Conservation (phyloP, 1,139 yeast species). For the Yamadazyma atlantica region DNA sequence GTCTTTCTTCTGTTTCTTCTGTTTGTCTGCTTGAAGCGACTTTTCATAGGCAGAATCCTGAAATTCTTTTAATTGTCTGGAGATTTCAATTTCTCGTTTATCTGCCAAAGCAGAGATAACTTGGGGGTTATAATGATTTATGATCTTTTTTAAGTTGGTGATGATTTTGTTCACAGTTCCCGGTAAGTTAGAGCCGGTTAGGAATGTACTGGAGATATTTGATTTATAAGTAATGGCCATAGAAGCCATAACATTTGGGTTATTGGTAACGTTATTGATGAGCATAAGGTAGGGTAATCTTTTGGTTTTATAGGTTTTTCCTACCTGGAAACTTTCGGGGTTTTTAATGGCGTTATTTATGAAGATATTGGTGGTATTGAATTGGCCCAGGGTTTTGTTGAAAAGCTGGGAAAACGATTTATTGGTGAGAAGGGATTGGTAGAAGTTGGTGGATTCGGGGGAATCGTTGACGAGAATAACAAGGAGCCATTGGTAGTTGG, state of each 20-base stretch:
- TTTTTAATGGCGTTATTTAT: constrained; percentile 35
- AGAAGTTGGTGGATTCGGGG: constrained; percentile 23
- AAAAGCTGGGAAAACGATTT: constrained; percentile 31
- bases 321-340: constrained; percentile 56
- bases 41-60: constrained; percentile 58
- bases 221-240: constrained; percentile 53
- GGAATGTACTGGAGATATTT: constrained; percentile 26
- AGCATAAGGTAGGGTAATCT: constrained; percentile 47
- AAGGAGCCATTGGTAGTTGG: constrained; percentile 45
- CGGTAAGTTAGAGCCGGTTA: constrained; percentile 18
- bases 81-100: constrained; percentile 51
- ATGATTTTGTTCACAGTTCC: constrained; percentile 27
- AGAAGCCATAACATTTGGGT: constrained; percentile 48
- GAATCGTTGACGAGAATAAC: constrained; percentile 41
- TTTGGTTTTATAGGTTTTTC: constrained; percentile 37
- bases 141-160: constrained; percentile 32
- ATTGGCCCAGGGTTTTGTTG: constrained; percentile 30
- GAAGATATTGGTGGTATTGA: constrained; percentile 42
- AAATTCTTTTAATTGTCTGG: constrained; percentile 51
- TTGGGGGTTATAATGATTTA: constrained; percentile 52
- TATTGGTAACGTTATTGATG: constrained; percentile 51
- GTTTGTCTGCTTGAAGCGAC: constrained; percentile 47
- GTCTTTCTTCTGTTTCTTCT: constrained; percentile 34
- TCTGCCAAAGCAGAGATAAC: constrained; percentile 50
- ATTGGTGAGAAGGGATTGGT: constrained; percentile 27